Base-by-base conservation (phyloP, 2,329 filamentous ascomycete species). In the Monilinia fructicola region DNA sequence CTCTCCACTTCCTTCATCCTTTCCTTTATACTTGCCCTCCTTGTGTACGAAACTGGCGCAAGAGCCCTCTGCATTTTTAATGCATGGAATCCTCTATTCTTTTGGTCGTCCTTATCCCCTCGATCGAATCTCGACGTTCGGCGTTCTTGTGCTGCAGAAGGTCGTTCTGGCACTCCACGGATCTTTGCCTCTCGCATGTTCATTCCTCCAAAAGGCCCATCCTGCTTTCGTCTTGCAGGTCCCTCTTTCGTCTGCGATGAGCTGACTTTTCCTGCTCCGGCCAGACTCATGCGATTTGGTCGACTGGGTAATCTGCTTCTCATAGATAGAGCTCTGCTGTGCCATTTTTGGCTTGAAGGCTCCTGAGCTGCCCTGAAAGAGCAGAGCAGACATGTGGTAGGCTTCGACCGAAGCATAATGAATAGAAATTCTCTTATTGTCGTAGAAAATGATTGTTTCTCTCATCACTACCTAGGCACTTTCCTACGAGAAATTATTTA, bases 51-150 rank as follows among this genome's bases (percentile, higher is more conserved):
- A 5, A 98, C 83, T 3, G 88, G 86, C 2, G 91, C 82, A 70
- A 98, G 81, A 2, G 90, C 84, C 62, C 88, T 87, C 77, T 97
- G 94, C 94, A 98, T 98, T 80, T 96, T 97, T 77, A 98, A 82
- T 5, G 94, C 93, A 76, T 96, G 93, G 78, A 69, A 76, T 54
- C 64, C 80, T 74, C 68, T 79, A 70, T 79, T 82, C 61, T 80
- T 75, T 58, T 81, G 78, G 12, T 61, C 44, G 50, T 61, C 64
- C 67, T 55, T 69, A 61, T 66, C 68, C 58, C 58, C 67, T n/a
- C 55, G 44, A 65, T 61, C 55, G 7, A 44, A 54, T 68, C 53
- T 67, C 62, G 58, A 68, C 56, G 52, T 65, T 67, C 48, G 64
- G 38, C 40, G 53, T 56, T 54, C 67, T 69, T 61, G 68, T 61